These are phyloP conservation scores for Globisporangium middletonii DNA, from an alignment of 352 stramenopile species.

Conservation along the genomic window DNA sequence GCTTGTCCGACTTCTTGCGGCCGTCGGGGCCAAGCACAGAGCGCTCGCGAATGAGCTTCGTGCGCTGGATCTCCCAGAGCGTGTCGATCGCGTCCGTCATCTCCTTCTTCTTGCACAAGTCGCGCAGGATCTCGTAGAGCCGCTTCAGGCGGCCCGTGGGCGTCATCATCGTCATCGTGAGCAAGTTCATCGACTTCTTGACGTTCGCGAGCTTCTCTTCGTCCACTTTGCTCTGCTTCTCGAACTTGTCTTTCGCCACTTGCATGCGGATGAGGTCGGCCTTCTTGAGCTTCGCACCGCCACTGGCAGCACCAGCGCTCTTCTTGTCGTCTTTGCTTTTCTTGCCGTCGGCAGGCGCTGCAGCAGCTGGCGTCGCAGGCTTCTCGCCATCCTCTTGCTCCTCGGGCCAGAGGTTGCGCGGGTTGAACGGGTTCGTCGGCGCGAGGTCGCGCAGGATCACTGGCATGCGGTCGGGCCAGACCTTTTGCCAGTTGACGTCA, in stretches of 20 bases:
- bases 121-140: slow-evolving; percentile 80
- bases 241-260: slow-evolving; percentile 80
- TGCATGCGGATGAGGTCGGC: slow-evolving; percentile 84
- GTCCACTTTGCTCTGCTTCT: slow-evolving; percentile 85
- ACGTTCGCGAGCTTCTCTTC: slow-evolving; percentile 86
- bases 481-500: slow-evolving; percentile 88
- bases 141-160: slow-evolving; percentile 76
- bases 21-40: slow-evolving; percentile 25
- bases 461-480: slow-evolving; percentile 84
- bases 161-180: slow-evolving; percentile 86
- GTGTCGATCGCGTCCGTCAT: slow-evolving; percentile 82
- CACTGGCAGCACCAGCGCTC: slow-evolving; percentile 1
- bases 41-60: slow-evolving; percentile 49
- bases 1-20: slow-evolving; percentile 68
- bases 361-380: not conserved
- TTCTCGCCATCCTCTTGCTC: slow-evolving; percentile 36
- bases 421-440: slow-evolving; percentile 84
- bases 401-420: slow-evolving; percentile 78
- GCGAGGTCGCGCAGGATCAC: slow-evolving; percentile 83
- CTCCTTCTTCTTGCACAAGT: slow-evolving; percentile 83
- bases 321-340: slow-evolving; percentile 38
- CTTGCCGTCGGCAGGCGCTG: not conserved
- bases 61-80: slow-evolving; percentile 83
- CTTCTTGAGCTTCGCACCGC: slow-evolving; percentile 70
- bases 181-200: slow-evolving; percentile 74